Evolutionary conservation across 495 filamentous ascomycete genomes (phyloP), one percentile per base, ranked within the genome.

Genomic region (Letharia lupina): DNA sequence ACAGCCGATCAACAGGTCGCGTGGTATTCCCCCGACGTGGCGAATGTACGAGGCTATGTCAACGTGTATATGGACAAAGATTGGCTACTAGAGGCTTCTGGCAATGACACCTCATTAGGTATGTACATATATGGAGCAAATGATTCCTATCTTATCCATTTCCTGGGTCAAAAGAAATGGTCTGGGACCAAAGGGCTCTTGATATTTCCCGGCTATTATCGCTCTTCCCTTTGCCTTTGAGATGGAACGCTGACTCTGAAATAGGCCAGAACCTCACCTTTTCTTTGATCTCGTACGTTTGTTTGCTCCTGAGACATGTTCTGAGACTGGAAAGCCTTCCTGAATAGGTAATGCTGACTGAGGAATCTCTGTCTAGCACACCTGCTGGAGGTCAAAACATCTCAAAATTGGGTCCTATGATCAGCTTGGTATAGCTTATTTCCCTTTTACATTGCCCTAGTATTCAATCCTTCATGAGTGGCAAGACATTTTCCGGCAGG

Each of bases 211-310:
- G 15, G 33, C 33, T 57, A 8, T 35, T 12, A 6, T 37, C 4
- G 4, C 28, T 56, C 3, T 10, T 3, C 7, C 18, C 3, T 16
- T 20, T 57, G 33, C 33, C 33, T 35, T 37, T 39, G 54, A 57
- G 54, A 37, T 57, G 31, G 54, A 37, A 35, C 10, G 54, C 54
- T 52, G 42, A 68, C 57, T 65, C 47, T 41, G 44, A 6, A 8
- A 58, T 41, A 28, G 68, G 65, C 33, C 65, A 65, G 15, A 70
- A 70, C 20, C 60, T 70, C 39, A 70, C 65, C 28, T 63, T 70
- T 13, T 62, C 47, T 13, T 18, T 70, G 40, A 39, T 65, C 10
- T 67, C 61, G 45, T 57, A 57, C 31, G 54, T 57, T 56, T 37
- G 54, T 57, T 56, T 37, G 33, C 13, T 57, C 23, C 7, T 11